These are phyloP conservation scores for Phytophthora litchii DNA, from an alignment of 352 stramenopile species.

Conservation along the genomic window DNA sequence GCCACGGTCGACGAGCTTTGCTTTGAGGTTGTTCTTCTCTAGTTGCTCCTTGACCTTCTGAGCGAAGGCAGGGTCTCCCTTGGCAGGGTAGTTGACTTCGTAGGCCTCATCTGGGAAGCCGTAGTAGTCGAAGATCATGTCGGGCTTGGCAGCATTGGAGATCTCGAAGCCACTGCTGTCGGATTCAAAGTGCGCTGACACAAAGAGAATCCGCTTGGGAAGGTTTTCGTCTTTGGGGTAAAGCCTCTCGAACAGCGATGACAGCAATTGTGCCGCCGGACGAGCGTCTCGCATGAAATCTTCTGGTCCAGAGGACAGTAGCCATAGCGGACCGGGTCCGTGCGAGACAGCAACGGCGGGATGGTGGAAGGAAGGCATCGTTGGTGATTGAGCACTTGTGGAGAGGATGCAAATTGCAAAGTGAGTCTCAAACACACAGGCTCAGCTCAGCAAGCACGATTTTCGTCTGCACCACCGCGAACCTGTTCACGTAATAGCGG, in stretches of 20 bases:
- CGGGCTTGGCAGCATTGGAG: constrained; percentile 47
- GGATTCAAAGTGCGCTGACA: constrained; percentile 87
- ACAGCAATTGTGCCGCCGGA: constrained; percentile 15
- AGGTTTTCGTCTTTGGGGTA: constrained; percentile 40
- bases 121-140: constrained; percentile 91
- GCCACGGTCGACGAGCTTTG: constrained; percentile 55
- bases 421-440: constrained; percentile 4
- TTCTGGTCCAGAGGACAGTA: constrained; percentile 41
- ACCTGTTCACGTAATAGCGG: constrained; percentile 25
- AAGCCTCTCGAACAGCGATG: constrained; percentile 35
- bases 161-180: constrained; percentile 44
- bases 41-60: constrained; percentile 68
- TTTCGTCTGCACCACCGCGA: constrained; percentile 10
- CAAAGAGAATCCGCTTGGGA: constrained; percentile 75
- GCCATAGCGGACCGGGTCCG: constrained; percentile 52
- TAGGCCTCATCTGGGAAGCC: constrained; percentile 89
- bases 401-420: constrained; percentile 24
- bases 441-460: not conserved
- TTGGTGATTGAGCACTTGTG: not conserved
- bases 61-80: constrained; percentile 70
- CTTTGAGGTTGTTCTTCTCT: constrained; percentile 42
- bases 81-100: constrained; percentile 77
- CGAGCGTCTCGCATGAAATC: constrained; percentile 25
- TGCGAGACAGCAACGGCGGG: constrained; percentile 49
- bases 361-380: constrained; percentile 31